phyloP scores from a whole-genome alignment of 257 asterid genomes.

The Capsicum baccatum region DNA sequence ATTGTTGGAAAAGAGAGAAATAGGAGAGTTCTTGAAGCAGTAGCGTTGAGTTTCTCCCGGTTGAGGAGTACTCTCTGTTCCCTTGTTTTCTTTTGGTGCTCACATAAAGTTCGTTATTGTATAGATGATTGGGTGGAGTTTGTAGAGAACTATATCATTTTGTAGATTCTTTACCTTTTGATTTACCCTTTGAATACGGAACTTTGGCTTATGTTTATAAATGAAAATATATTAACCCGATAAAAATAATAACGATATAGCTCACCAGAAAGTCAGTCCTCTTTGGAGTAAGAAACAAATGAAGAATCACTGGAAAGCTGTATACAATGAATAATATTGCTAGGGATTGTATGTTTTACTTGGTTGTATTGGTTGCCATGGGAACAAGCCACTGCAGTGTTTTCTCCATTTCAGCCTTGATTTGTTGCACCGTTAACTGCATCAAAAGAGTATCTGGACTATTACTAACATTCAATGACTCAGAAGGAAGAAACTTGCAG shows the following conservation, averaged over 20 bases:
- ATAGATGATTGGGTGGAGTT: too few species aligned
- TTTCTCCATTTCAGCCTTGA: conserved; percentile 95
- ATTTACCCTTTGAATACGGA: too few species aligned
- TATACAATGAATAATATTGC: background rate
- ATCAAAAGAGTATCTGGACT: conserved; percentile 17
- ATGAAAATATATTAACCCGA: too few species aligned
- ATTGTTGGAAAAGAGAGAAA: too few species aligned
- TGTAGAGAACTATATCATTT: too few species aligned
- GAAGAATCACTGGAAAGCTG: conserved; percentile 5
- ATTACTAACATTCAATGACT: background rate
- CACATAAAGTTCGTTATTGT: too few species aligned
- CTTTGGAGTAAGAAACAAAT: background rate
- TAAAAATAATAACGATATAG: background rate
- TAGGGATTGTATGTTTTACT: conserved; percentile 52
- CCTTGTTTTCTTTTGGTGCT: too few species aligned
- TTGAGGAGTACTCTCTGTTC: too few species aligned
- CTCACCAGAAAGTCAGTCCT: background rate
- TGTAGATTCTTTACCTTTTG: too few species aligned
- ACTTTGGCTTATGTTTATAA: too few species aligned
- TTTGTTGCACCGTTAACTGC: conserved; percentile 70
- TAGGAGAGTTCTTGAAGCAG: too few species aligned
- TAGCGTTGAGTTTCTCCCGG: too few species aligned
- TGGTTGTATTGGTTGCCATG: conserved; percentile 91
- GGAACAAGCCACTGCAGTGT: conserved; percentile 94
- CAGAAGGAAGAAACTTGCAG: conserved; percentile 21